Evolutionary conservation across 2,329 filamentous ascomycete genomes (phyloP), one percentile per base, ranked within the genome.

Genomic region (Xylariales sp.): DNA sequence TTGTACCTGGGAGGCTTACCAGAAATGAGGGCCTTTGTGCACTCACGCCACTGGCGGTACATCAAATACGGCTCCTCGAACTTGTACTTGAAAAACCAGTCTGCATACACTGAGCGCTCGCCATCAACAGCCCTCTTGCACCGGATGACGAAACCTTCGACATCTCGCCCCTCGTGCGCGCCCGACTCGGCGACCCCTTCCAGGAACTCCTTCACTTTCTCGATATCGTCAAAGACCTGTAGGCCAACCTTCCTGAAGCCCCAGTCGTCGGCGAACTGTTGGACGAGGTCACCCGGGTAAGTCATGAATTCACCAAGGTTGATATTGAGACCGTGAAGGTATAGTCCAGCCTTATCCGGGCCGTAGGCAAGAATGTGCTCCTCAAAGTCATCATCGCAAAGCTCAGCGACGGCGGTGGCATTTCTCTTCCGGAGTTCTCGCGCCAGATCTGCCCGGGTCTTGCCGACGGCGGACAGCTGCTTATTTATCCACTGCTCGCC

Each of bases 31-130:
- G 87, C 77, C 61, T 95, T 97, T 29, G 93, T 98, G 58, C 87
- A 95, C 66, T 98, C 93, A 45, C 93, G 83, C 93, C 93, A 98
- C 66, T 98, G 93, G 17, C 93, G 82, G 65, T 97, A 98, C 88
- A 98, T 94, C 43, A 98, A 69, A 58, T 98, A 98, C 1, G 93
- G 93, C 65, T 98, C 93, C 56, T 98, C 93, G 43, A 98, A 98
- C 67, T 98, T 98, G 77, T 90, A 98, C 65, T 98, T 98, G 81
- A 98, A 98, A 65, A 98, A 98, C 93, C 93, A 98, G 60, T 98
- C 90, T n/a, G 77, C 67, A 59, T 82, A 93, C 1, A 77, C 74
- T 2, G 60, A 61, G 12, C 60, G 57, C 1, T 62, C 65, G 1
- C 69, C 67, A 19, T 79, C 62, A n/a, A 63, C 55, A 13, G 72